Percentiles rank a stretch among this genome's conserved stretches.
phyloP scores from a whole-genome alignment of 2,329 filamentous ascomycete species.

The Phaeophleospora eucalypticola region DNA sequence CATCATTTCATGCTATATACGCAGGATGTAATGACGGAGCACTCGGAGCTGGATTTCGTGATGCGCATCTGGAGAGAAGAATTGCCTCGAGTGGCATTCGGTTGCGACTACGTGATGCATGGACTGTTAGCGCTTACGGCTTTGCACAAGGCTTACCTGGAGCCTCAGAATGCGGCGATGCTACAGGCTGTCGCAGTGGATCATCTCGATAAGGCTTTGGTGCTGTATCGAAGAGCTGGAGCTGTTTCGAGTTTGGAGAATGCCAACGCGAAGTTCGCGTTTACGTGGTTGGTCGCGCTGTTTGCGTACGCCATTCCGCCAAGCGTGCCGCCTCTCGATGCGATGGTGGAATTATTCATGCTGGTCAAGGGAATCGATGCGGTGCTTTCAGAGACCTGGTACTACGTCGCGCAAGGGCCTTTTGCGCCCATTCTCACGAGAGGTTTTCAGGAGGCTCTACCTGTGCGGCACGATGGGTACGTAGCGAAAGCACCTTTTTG shows the following conservation, averaged over 20 bases:
- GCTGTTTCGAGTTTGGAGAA: constrained; percentile 21
- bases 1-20: constrained; percentile 28
- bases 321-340: constrained; percentile 27
- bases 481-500: too few species aligned
- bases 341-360: constrained; percentile 27
- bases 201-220: constrained; percentile 30
- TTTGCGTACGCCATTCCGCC: constrained; percentile 29
- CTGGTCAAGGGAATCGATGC: constrained; percentile 27
- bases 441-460: constrained; percentile 20
- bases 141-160: constrained; percentile 27
- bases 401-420: constrained; percentile 28
- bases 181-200: constrained; percentile 27
- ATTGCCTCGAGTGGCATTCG: constrained; percentile 26
- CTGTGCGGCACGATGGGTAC: constrained; percentile 6
- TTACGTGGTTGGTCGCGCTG: constrained; percentile 27
- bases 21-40: constrained; percentile 24
- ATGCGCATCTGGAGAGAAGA: constrained; percentile 28
- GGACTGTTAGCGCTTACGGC: constrained; percentile 29
- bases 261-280: constrained; percentile 28
- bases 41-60: constrained; percentile 16
- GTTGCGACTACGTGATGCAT: constrained; percentile 28
- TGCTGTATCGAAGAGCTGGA: constrained; percentile 22
- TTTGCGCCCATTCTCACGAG: constrained; percentile 27
- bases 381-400: constrained; percentile 24
- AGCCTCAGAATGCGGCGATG: constrained; percentile 20